These are phyloP conservation scores for Voacanga thouarsii DNA, from an alignment of 257 asterid species.

Conservation along the genomic window DNA sequence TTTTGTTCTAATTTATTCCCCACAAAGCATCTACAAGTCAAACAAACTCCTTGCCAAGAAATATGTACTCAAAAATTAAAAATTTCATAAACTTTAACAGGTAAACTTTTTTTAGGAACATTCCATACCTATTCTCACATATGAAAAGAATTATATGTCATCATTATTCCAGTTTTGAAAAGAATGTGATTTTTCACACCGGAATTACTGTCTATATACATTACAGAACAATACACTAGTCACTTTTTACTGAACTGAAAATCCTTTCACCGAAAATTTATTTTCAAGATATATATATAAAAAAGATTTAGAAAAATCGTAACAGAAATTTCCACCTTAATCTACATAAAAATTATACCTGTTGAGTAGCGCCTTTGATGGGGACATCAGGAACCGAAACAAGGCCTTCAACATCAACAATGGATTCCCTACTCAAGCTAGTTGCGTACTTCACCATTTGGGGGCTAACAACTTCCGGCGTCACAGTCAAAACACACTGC, in stretches of 20 bases:
- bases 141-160: no score
- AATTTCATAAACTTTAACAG: neutral
- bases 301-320: no score
- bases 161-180: no score
- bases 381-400: conserved; percentile 57
- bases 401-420: conserved; percentile 69
- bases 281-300: no score
- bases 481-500: conserved; percentile 70
- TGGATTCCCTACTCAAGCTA: conserved; percentile 61
- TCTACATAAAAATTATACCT: conserved; percentile 37
- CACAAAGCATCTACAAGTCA: neutral
- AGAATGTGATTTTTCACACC: no score
- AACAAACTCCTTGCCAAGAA: neutral
- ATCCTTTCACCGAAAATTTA: no score
- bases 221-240: no score
- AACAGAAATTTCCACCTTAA: no score
- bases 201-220: no score
- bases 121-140: neutral
- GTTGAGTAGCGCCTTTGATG: conserved; percentile 78
- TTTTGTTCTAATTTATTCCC: neutral
- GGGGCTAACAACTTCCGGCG: conserved; percentile 55
- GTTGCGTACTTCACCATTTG: conserved; percentile 82
- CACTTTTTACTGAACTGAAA: no score
- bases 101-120: no score
- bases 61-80: neutral